Conservation (phyloP, 768 basidiomycete genomes). For the Mycena pura region DNA sequence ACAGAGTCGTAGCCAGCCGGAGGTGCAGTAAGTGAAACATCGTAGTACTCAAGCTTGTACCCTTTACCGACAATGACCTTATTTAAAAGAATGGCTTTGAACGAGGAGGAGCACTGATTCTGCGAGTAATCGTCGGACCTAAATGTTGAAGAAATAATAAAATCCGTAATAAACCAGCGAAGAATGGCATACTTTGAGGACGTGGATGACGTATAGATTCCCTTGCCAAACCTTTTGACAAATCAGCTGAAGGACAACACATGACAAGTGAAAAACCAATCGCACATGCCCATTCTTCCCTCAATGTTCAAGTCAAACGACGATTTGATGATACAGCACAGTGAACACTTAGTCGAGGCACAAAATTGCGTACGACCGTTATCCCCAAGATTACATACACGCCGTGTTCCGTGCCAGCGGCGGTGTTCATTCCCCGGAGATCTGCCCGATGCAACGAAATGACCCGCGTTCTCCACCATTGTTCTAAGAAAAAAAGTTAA, state of each 20-base stretch:
- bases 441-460: constrained; percentile 59
- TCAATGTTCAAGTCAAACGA: constrained; percentile 69
- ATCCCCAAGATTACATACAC: constrained; percentile 70
- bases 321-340: constrained; percentile 68
- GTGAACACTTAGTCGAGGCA: constrained; percentile 60
- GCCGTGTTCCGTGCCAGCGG: constrained; percentile 76
- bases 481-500: constrained; percentile 41
- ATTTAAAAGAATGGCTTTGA: constrained; percentile 75
- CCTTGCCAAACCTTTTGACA: constrained; percentile 63
- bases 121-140: constrained; percentile 76
- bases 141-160: too few relatives aligned
- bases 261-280: neutral
- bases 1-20: constrained; percentile 74
- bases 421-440: constrained; percentile 75
- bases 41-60: constrained; percentile 69
- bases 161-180: too few relatives aligned
- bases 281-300: constrained; percentile 73
- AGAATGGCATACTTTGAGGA: constrained; percentile 66
- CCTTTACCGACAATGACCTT: constrained; percentile 78
- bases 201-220: constrained; percentile 76
- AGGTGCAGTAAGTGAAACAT: constrained; percentile 58
- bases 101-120: constrained; percentile 59
- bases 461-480: constrained; percentile 64
- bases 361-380: constrained; percentile 64
- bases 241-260: neutral